Conservation (phyloP, 495 filamentous ascomycete species). For the Talaromyces adpressus region DNA sequence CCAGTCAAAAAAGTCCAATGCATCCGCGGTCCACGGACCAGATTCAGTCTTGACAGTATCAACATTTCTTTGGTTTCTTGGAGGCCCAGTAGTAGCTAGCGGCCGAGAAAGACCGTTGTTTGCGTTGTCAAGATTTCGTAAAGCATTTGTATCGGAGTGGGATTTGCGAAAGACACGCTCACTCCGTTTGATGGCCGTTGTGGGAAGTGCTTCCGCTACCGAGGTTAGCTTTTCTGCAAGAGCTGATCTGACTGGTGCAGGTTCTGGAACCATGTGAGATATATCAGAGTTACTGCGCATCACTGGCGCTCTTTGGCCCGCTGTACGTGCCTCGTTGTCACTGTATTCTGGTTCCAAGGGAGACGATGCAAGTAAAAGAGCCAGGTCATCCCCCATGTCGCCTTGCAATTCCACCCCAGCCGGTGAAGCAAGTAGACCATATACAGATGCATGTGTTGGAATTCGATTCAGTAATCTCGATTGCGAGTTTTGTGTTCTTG, state of each 20-base stretch:
- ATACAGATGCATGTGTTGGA: conserved; percentile 5
- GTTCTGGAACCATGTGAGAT: neutral
- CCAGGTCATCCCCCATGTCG: neutral
- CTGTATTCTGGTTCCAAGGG: neutral
- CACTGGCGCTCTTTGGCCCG: neutral
- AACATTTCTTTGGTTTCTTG: neutral
- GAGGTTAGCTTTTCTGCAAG: neutral
- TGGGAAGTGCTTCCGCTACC: neutral
- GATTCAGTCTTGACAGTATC: neutral
- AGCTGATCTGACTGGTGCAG: neutral
- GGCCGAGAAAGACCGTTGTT: conserved; percentile 1
- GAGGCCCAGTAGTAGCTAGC: neutral
- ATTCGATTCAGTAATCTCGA: conserved; percentile 13
- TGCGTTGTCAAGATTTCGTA: neutral
- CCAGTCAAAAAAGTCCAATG: conserved; percentile 53
- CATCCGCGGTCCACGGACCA: conserved; percentile 53
- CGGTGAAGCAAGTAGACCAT: conserved; percentile 3
- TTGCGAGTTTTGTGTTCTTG: conserved; percentile 10
- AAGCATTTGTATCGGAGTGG: conserved; percentile 5
- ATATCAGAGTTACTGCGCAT: conserved; percentile 7
- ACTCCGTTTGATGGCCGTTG: neutral
- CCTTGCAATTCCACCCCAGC: conserved; percentile 6
- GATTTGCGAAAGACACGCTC: conserved; percentile 5
- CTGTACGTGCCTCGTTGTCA: neutral
- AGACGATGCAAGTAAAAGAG: neutral